Base-by-base conservation (phyloP, 495 filamentous ascomycete species). In the Lophiostoma macrostomum region DNA sequence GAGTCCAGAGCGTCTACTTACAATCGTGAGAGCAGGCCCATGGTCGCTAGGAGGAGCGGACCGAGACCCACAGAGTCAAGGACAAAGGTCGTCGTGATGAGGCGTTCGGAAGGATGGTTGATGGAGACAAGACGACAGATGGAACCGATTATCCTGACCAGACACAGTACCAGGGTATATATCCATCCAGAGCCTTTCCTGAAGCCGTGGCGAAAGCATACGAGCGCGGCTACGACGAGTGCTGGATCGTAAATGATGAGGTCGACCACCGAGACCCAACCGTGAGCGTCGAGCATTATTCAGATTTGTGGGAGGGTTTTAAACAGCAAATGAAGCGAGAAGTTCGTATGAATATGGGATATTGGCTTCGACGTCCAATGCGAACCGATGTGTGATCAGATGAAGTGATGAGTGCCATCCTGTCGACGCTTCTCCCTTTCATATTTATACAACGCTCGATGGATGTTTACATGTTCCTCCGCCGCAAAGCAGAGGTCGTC, bases 181-280 rank as follows among this genome's bases (percentile, higher is more conserved):
- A 66, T 66, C 60, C 60, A 66, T 23, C 63, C 63, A 8, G 39
- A 53, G 24, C 43, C 52, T 1, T 48, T 50, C 7, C 39, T 28
- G 53, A 66, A 66, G 30, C 63, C 63, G 38, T 63, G 63, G 18
- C 56, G 54, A 22, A 13, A 20, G 50, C 60, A 63, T n/a, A 63
- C 43, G 11, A 57, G 20, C 4, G 36, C n/a, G 22, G 49, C 48
- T 10, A 41, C 34, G 8, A 53, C 20, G 20, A 39, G 11, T 2
- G 49, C 31, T 6, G 56, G 56, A 22, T 53, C 34, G 39, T 48
- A 53, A 29, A 59, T n/a, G 13, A 48, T 42, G 19, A 53, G 56
- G 22, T 59, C 47, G 13, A 52, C 18, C 27, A 50, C 23, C 10
- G 51, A 46, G 30, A 54, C 51, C 19, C 18, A 25, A 11, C 23